Conservation (phyloP, 768 basidiomycete genomes). For the Filobasidium floriforme region DNA sequence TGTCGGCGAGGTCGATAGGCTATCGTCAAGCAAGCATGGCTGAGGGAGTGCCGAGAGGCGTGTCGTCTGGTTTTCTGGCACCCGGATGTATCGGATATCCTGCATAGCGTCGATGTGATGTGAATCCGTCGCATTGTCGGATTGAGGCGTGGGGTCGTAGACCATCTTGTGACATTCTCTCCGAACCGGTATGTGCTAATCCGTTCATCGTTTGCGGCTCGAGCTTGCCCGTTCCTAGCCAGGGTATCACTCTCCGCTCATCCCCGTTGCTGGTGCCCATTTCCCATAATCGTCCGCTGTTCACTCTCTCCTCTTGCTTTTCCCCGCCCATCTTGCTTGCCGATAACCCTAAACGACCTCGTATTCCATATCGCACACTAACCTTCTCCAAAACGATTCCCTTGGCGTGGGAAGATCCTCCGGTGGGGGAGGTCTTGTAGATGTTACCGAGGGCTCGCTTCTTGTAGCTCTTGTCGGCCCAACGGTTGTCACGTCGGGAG, state of each 20-base stretch:
- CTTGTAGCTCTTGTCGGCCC: conserved; percentile 99
- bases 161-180: no score
- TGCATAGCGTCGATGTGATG: no score
- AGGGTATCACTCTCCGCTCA: background rate
- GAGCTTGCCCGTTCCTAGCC: background rate
- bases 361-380: conserved; percentile 21
- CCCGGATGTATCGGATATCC: no score
- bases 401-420: conserved; percentile 98
- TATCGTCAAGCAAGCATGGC: background rate
- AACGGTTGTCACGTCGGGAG: conserved; percentile 89
- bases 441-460: conserved; percentile 98
- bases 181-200: background rate
- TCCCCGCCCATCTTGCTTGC: background rate
- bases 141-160: no score
- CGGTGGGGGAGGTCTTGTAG: conserved; percentile 99
- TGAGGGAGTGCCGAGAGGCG: background rate
- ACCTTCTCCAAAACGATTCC: conserved; percentile 97
- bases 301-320: no score
- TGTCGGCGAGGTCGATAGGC: background rate
- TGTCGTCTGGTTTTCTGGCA: no score
- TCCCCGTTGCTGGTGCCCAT: no score
- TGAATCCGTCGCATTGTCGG: no score
- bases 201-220: background rate
- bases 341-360: background rate
- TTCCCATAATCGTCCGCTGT: no score